Evolutionary conservation across 2,329 filamentous ascomycete genomes (phyloP), one percentile per base, ranked within the genome.

Genomic region (Clonostachys sp.): DNA sequence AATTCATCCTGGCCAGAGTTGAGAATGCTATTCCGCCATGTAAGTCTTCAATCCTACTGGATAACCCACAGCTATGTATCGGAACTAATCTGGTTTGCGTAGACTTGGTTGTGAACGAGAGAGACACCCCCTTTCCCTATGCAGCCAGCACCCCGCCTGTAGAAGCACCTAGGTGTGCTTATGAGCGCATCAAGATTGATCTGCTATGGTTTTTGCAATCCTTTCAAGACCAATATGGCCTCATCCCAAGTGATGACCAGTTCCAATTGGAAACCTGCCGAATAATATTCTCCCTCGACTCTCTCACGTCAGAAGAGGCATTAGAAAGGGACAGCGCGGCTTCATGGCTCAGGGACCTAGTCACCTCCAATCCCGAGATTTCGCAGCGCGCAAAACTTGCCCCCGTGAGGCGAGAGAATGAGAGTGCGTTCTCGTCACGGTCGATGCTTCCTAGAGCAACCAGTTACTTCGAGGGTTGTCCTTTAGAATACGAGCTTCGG

Each of bases 61-160:
- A 30, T 30, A 10, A 10, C 24, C 8, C 2, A 30, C 24, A 10
- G 24, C 8, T 10, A 10, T 10, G 20, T 9, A 30, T 30, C 8
- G 2, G 24, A 30, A 30, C 24, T 30, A 10, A 30, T 10, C 24
- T 30, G 9, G 3, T 10, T 8, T 30, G 8, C 9, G 10, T 10
- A 83, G 79, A 84, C 68, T 71, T 84, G 47, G 84, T 84, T 68
- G 77, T 84, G 60, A 68, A 81, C 63, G 81, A 84, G 59, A 72
- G 80, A 60, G 77, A 76, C 39, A 75, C 73, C 12, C 76, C 79
- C 10, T 61, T 77, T 41, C 80, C 80, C 18, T 83, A 69, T 57
- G 65, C 68, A 56, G 77, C 77, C 38, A 71, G 68, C 50, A 62
- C 65, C 12, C 64, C 65, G 34, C 61, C 71, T 4, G 63, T 69